Evolutionary conservation across 371 early-diverging fungal genomes (phyloP), one percentile per base, ranked within the genome.

Genomic region (Scutellospora calospora): DNA sequence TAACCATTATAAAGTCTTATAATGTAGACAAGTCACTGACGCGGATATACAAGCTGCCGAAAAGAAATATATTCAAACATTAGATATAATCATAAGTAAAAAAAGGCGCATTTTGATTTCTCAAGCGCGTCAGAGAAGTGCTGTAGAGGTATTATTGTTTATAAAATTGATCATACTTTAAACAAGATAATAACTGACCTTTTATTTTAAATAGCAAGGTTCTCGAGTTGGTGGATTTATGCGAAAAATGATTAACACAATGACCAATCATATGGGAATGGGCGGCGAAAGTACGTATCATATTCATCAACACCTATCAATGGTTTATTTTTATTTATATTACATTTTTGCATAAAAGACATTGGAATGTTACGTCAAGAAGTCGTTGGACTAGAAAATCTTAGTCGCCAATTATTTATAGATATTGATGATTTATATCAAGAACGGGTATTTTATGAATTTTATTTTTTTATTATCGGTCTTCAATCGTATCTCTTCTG

Each of bases 341-440:
- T 0, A 49, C 14, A 22, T 83, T 9, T 62, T 80, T 63, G 60
- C 62, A n/a, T n/a, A n/a, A 25, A 79, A 80, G 86, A 84, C 74
- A 52, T 88, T 14, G 81, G 86, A 22, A 80, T 71, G 16, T 80
- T 92, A 29, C 74, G 81, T 38, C 81, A 86, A 62, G 94, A 94
- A 81, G 85, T 94, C 11, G 85, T 85, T 20, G 90, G 89, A n/a
- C 84, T 93, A 25, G 93, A 93, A 75, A 86, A 87, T 31, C 84
- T 94, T n/a, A 82, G 86, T 38, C 86, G 88, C 66, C 92, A 93
- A 76, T 78, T 93, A 20, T 89, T 88, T 77, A 49, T 85, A 14
- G 94, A 94, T 66, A 84, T 94, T 59, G 93, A 94, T 41, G 88
- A 89, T 22, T 81, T 94, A 60, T 87, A 90, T 51, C 78, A 82